Evolutionary conservation across 2,329 filamentous ascomycete species (phyloP), one percentile per base, ranked within the genome.

Genomic region (Pestalotiopsis sp.): DNA sequence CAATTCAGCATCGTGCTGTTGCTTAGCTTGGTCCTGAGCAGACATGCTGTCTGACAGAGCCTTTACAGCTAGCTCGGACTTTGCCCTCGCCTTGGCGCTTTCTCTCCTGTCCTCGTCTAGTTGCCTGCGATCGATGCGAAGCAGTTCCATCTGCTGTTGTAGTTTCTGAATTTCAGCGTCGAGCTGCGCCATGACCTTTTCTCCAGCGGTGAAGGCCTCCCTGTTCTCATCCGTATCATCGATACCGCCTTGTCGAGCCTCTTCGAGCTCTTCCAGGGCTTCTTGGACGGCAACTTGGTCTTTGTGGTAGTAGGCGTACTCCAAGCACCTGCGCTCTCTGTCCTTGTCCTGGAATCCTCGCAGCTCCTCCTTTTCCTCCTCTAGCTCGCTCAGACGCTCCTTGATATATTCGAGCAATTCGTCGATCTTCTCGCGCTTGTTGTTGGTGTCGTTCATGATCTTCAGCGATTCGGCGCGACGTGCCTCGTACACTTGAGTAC

Each of bases 341-440:
- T 99, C 96, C 79, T 97, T 97, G 70, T 97, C 94, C 80, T 98
- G 96, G 78, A 95, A 99, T 7, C 91, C 94, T 60, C 94, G 90
- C 52, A 99, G 85, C 80, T 99, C 97, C 76, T 98, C 94, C 80
- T 98, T 98, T 80, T 99, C 96, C 78, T 97, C 95, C 80, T 99
- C 96, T 0, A 99, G 86, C 80, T 99, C 96, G 52, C 85, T 87
- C 66, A 99, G 85, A 66, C 96, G 91, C 76, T 97, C 93, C 75
- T 96, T 94, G 80, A 99, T 98, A 76, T 96, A 97, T 66, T 92
- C 90, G 13, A 99, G 87, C 13, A 97, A 86, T 77, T 97, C 94
- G 78, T 99, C 96, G 70, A 98, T 98, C 82, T 98, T 98, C 60
- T 91, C 87, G 71, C 94, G 91, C 84, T 98, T 98, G 82, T 94